Base-by-base conservation (phyloP, 192 early-diverging fungal species). In the Gonapodya prolifera region DNA sequence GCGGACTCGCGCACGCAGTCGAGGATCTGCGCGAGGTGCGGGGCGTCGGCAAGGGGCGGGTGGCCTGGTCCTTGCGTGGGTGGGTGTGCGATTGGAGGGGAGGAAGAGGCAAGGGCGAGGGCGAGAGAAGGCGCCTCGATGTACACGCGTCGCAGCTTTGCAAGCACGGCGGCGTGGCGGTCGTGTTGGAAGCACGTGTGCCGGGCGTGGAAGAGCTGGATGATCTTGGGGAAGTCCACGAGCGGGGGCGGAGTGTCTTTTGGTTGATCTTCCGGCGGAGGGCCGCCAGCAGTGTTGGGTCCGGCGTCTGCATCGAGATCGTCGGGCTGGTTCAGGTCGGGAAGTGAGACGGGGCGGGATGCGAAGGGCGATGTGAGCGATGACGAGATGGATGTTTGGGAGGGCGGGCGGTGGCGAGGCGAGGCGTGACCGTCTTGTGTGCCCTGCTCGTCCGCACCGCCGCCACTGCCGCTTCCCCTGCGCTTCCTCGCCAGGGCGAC, bases 171-270 rank as follows among this genome's bases (percentile, higher is more conserved):
- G 28, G 35, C 33, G 23, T 76, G 75, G 2, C 75, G 33, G 18
- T 76, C 75, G 32, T 76, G 32, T 16, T 34, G 23, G 30, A 35
- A 33, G 17, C 75, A 35, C 2, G 33, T 33, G 32, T 34, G 75
- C 17, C 23, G n/a, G 28, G 33, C 75, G 16, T 29, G 33, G 28
- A 76, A 76, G 34, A 76, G 75, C 29, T 23, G 33, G 2, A 34
- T 35, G 34, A 76, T 76, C 23, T 34, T 77, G 34, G 23, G 33
- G 35, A 78, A 78, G 34, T 78, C 32, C 23, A 78, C 33, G n/a
- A 61, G 23, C 8, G 45, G 45, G 45, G 45, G 45, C 8, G 23
- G 45, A 23, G 45, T 61, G 23, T 8, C 8, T 23, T 8, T 16
- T 16, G 8, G 8, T 8, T 23, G 8, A 23, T 8, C 23, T 8